Base-by-base conservation (phyloP, 768 basidiomycete species). In the Lanmaoa rubissima region DNA sequence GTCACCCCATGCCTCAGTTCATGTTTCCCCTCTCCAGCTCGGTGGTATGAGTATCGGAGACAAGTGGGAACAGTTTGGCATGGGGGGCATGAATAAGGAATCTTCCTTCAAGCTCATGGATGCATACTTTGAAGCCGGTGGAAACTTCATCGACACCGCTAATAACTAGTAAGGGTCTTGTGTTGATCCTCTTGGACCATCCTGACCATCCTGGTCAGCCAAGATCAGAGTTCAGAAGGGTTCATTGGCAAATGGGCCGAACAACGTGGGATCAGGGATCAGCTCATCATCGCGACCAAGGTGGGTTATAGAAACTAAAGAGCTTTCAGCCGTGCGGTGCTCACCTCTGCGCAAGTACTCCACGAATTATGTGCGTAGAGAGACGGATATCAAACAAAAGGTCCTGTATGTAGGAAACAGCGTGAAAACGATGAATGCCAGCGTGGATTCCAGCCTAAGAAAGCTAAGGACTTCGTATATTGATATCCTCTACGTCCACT, bases 401-500 rank as follows among this genome's bases (percentile, higher is more conserved):
- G 58, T 66, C 14, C 69, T 73, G 32, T 75, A 69, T 50, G 46
- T 47, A 7, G 78, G 79, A 14, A 80, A 80, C 61, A 61, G 61
- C 51, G 55, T 66, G 43, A 76, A 76, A 54, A 67, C 61, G 1
- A 61, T 79, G 63, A 51, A 59, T 14, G 9, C 73, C 48, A 65
- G 64, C 6, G 65, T 76, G 4, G 69, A 70, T 5, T 68, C 65
- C 1, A 72, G 69, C 31, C 69, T 80, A 47, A 73, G 70, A 53
- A 85, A 82, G 60, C 74, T 88, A 14, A 73, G 82, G 38, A 86
- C 83, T 0, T 69, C 76, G 16, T 87, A 80, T 57, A 77, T 84
- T 63, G 82, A 84, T 57, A 75, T 84, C 53, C 62, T 83, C 24
- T 83, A 84, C 61, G 61, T 83, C 1, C 82, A 84, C 59, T 80